Evolutionary conservation across 2,329 filamentous ascomycete species (phyloP).

Genomic region (Coniosporium tulheliwenetii): DNA sequence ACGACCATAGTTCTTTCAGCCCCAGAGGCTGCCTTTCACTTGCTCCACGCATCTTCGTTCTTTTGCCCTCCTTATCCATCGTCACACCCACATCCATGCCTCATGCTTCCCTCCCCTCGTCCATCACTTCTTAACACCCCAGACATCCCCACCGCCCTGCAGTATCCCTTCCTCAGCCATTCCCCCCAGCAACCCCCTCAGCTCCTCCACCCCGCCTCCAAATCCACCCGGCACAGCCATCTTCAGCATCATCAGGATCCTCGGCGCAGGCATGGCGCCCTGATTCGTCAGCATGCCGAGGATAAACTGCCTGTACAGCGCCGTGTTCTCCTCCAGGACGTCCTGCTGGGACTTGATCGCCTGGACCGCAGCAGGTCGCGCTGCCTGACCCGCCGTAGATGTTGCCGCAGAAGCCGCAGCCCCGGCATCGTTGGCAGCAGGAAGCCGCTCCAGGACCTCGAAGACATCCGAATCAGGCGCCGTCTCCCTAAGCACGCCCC

Average conservation of each 20-base stretch:
- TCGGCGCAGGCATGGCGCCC: conserved; percentile 61
- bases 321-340: conserved; percentile 50
- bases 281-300: conserved; percentile 91
- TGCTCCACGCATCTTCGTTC: no score
- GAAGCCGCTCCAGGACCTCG: conserved; percentile 50
- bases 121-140: neutral
- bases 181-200: conserved; percentile 62
- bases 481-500: conserved; percentile 46
- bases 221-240: conserved; percentile 83
- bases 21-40: no score
- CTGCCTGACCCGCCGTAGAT: conserved; percentile 18
- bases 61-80: no score
- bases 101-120: neutral
- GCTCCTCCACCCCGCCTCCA: conserved; percentile 75
- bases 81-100: neutral
- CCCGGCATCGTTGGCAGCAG: conserved; percentile 15
- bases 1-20: no score
- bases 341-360: conserved; percentile 37
- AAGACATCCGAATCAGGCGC: conserved; percentile 34
- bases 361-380: conserved; percentile 25
- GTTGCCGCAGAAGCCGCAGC: conserved; percentile 18
- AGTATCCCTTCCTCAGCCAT: conserved; percentile 61
- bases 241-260: conserved; percentile 90
- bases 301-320: conserved; percentile 83
- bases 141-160: conserved; percentile 1